These are phyloP conservation scores for Hemisphaericaspora lyxosophila DNA, from an alignment of 1,139 yeast genomes.

Conservation along the genomic window DNA sequence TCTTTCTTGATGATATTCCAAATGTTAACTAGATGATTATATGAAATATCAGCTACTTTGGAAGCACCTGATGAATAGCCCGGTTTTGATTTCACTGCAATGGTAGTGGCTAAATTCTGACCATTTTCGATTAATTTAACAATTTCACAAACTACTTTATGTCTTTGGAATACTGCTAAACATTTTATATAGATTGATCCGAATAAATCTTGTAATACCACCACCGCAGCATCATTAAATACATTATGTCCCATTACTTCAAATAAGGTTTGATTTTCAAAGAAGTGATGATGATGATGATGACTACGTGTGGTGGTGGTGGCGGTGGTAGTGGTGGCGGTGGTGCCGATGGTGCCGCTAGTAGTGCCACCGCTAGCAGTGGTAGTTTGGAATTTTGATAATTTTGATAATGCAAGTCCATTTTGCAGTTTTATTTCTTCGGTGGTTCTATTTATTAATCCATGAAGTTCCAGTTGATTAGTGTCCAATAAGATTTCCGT, in stretches of 20 bases:
- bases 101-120: slow-evolving; percentile 8
- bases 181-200: slow-evolving; percentile 65
- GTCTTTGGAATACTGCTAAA: slow-evolving; percentile 67
- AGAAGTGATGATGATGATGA: no score
- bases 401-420: slow-evolving; percentile 28
- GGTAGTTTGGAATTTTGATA: slow-evolving; percentile 28
- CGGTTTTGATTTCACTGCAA: background rate
- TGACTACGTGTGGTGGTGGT: no score
- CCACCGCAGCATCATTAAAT: slow-evolving; percentile 52
- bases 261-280: slow-evolving; percentile 24
- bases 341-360: background rate
- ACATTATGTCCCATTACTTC: slow-evolving; percentile 26
- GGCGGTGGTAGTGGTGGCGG: no score
- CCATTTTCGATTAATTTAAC: slow-evolving; percentile 26
- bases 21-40: slow-evolving; percentile 38
- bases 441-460: slow-evolving; percentile 58
- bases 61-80: background rate
- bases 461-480: slow-evolving; percentile 43
- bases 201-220: slow-evolving; percentile 67
- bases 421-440: slow-evolving; percentile 61
- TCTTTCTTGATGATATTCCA: slow-evolving; percentile 64
- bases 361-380: slow-evolving; percentile 9
- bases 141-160: slow-evolving; percentile 63
- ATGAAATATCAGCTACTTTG: slow-evolving; percentile 18
- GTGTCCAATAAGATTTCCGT: slow-evolving; percentile 52